Evolutionary conservation across 2,329 filamentous ascomycete species (phyloP), one percentile per base, ranked within the genome.

Genomic region (Zasmidium angulare): DNA sequence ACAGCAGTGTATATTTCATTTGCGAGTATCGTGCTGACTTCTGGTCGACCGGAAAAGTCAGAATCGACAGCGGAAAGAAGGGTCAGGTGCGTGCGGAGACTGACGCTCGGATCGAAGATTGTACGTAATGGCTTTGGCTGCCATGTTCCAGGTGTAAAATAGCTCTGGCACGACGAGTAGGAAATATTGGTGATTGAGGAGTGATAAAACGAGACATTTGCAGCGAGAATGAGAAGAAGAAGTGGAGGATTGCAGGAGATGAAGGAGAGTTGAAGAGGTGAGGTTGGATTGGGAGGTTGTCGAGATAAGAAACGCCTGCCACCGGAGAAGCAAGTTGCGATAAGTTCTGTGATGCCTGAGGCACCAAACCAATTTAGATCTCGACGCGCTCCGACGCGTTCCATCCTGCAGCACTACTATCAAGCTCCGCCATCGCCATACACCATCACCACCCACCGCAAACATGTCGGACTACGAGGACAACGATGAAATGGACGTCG

Each of bases 401-500:
- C 36, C 36, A 4, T 43, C 36, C 36, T n/a, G 46, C 14, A 43
- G 26, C 11, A 46, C 24, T 21, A 48, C 21, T 26, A 24, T 20
- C 48, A 43, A 26, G n/a, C n/a, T n/a, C n/a, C n/a, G n/a, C n/a
- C n/a, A n/a, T n/a, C n/a, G n/a, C n/a, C n/a, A 29, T 4, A 29
- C 26, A 29, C 4, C 6, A 29, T 6, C 26, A 29, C 26, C 26
- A 11, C 4, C 26, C 55, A 57, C 53, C 52, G 59, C 58, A 67
- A 74, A 4, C 60, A 84, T 84, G 81, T 83, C 81, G 3, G 82
- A 84, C 74, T 77, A 76, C 61, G 87, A 89, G 62, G 73, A 73
- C 76, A 87, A 89, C 66, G 74, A 75, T 77, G 78, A 80, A 63
- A 89, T 90, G 85, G 87, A 90, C 66, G 76, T 89, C 54, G 87